phyloP scores from a whole-genome alignment of 73 alveolate genomes.

The Paramecium pentaurelia region DNA sequence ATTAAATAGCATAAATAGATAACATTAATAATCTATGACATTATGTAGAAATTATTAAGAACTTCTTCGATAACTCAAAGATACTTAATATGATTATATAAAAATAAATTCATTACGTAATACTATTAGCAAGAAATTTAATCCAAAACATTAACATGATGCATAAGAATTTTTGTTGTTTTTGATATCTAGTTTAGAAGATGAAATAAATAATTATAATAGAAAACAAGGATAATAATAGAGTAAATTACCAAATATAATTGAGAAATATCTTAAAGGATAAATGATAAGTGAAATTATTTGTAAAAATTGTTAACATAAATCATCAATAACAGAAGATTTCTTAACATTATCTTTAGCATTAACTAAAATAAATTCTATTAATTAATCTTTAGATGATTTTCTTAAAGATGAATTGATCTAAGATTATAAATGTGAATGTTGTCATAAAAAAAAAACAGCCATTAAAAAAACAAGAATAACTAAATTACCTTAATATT shows the following conservation, averaged over 20 bases:
- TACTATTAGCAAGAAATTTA: neutral
- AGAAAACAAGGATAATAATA: neutral
- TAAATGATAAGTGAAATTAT: neutral
- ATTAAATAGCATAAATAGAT: neutral
- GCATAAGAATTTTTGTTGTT: neutral
- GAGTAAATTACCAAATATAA: neutral
- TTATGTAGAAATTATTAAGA: neutral
- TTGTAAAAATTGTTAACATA: neutral
- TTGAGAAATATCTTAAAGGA: neutral
- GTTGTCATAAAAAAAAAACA: neutral
- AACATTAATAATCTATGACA: neutral
- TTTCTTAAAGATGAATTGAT: conserved; percentile 32
- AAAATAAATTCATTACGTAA: neutral
- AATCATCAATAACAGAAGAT: neutral
- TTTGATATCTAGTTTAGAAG: neutral
- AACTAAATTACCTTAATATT: neutral
- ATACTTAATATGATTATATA: neutral
- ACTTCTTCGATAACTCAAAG: neutral
- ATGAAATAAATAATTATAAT: neutral
- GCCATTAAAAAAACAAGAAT: conserved; percentile 2
- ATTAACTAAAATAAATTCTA: neutral
- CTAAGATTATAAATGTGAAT: neutral
- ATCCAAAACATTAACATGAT: conserved; percentile 28
- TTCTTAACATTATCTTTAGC: conserved; percentile 15
- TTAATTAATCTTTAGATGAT: neutral